Evolutionary conservation across 441 rosid genomes (phyloP).

Genomic region (Eruca vesicaria): DNA sequence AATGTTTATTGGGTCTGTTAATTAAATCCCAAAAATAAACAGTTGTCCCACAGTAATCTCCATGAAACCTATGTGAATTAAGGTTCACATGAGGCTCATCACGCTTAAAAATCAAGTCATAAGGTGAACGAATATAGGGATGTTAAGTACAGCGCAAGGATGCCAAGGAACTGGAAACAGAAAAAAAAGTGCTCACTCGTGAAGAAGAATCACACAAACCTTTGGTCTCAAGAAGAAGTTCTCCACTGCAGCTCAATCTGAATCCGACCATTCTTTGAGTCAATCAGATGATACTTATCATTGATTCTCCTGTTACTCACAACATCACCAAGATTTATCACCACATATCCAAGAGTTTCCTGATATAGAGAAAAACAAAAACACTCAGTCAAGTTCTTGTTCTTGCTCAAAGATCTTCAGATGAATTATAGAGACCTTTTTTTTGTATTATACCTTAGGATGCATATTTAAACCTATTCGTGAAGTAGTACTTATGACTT

Average conservation of each 20-base stretch:
- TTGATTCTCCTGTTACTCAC: conserved; percentile 63
- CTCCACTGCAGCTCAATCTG: conserved; percentile 83
- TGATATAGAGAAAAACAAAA: conserved; percentile 19
- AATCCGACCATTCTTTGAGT: conserved; percentile 67
- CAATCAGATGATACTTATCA: conserved; percentile 65
- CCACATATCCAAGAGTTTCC: conserved; percentile 61
- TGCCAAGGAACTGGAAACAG: too few relatives aligned
- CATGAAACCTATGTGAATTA: background rate
- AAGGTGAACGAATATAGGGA: background rate
- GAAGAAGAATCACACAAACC: conserved; percentile 7
- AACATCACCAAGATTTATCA: conserved; percentile 55
- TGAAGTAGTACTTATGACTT: conserved; percentile 62
- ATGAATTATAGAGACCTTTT: background rate
- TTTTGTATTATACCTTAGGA: conserved; percentile 48
- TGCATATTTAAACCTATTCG: conserved; percentile 55
- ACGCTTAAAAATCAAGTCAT: background rate
- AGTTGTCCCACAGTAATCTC: background rate
- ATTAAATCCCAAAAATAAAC: background rate
- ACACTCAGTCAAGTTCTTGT: conserved; percentile 10
- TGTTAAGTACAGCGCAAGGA: background rate
- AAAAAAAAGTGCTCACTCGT: background rate
- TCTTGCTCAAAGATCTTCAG: background rate
- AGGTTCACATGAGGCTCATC: background rate
- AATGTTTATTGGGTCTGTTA: background rate
- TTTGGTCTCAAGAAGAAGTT: conserved; percentile 47